phyloP scores from a whole-genome alignment of 2,329 filamentous ascomycete genomes.

The Coleophoma cylindrospora region DNA sequence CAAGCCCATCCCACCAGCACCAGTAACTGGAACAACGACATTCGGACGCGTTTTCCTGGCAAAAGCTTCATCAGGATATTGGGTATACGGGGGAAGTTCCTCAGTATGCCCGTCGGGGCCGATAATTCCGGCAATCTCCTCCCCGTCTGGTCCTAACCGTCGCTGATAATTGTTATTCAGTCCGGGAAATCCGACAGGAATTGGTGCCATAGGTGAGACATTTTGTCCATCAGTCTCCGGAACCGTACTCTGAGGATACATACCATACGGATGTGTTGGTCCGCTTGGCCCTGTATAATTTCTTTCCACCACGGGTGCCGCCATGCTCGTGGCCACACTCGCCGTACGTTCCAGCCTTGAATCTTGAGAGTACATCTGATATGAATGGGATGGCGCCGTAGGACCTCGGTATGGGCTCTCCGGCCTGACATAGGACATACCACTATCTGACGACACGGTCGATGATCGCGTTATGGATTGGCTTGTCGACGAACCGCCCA shows the following conservation, averaged over 20 bases:
- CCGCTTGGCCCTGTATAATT: constrained; percentile 56
- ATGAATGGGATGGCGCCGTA: constrained; percentile 74
- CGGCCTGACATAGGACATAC: constrained; percentile 18
- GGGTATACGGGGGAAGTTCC: constrained; percentile 84
- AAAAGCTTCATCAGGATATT: constrained; percentile 74
- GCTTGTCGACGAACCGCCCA: constrained; percentile 8
- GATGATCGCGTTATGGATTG: constrained; percentile 17
- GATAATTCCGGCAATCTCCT: constrained; percentile 82
- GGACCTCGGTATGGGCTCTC: constrained; percentile 56
- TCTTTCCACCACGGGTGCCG: constrained; percentile 52
- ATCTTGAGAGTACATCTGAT: constrained; percentile 80
- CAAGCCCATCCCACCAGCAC: constrained; percentile 57
- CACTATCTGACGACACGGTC: constrained; percentile 17
- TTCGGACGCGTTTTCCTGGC: constrained; percentile 44
- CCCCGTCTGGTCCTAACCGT: constrained; percentile 71
- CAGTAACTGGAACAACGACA: constrained; percentile 26
- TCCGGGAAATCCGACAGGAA: constrained; percentile 72
- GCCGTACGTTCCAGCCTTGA: constrained; percentile 46
- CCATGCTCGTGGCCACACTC: constrained; percentile 69
- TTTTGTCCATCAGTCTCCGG: constrained; percentile 44
- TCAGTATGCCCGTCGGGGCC: constrained; percentile 86
- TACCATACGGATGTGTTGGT: constrained; percentile 78
- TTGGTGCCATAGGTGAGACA: constrained; percentile 33
- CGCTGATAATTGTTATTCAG: constrained; percentile 61
- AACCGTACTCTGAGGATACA: constrained; percentile 79